Evolutionary conservation across 2,329 filamentous ascomycete genomes (phyloP), one percentile per base, ranked within the genome.

Genomic region (Cryphonectria parasitica): DNA sequence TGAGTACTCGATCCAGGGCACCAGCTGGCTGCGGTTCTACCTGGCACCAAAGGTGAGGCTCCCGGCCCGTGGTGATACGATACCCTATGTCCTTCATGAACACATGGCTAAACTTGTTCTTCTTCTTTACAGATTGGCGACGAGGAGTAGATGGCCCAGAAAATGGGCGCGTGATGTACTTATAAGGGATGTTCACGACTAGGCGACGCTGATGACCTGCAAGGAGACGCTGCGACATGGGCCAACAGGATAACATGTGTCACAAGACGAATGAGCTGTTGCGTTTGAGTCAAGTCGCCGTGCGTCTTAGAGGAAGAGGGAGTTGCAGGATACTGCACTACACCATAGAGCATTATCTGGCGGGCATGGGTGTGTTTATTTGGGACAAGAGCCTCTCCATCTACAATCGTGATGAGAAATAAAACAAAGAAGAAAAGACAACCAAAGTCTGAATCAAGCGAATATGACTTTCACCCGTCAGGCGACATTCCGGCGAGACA

Each of bases 11-110:
- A 83, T 98, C 73, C 86, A 87, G 68, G 92, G 92, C 75, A 94
- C 90, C 85, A 96, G 93, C 82, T 96, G 96, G 82, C 84, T 99
- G 83, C 90, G 95, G 78, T 99, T 98, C 89, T 99, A 98, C 84
- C 90, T 99, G 77, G 96, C 96, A 75, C 96, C 96, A 75, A 99
- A 99, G 94, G 96, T 96, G 84, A 72, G 45, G 88, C 79, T 63
- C 17, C 31, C 54, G 19, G 1, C 10, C 28, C 13, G 15, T 8
- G 10, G 8, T 63, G 15, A 3, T 31, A 25, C 41, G 15, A 19
- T 41, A 25, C 41, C 4, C 19, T 22, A 41, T 31, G 4, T 10
- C 17, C 8, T 7, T 5, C 6, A 31, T 43, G 25, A 65, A 11
- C 17, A 2, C 39, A 54, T 22, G 68, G 45, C 71, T 73, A 58